Conservation (phyloP, 73 alveolate genomes). For the Uronychia binucleata region DNA sequence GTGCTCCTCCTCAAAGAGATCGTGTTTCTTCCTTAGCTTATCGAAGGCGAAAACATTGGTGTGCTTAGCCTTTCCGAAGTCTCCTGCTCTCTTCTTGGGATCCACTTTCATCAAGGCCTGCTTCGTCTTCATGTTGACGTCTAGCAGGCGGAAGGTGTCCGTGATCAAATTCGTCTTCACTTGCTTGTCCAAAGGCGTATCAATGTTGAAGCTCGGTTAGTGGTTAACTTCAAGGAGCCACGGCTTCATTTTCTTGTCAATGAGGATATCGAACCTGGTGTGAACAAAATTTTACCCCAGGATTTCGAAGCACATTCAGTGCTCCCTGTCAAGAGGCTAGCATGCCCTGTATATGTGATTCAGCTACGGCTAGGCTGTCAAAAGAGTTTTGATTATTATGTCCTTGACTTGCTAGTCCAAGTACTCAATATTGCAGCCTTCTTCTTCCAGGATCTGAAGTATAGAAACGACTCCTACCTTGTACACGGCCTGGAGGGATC, state of each 20-base stretch:
- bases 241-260: constrained; percentile 20
- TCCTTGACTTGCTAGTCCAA: constrained; percentile 12
- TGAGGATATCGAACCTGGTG: constrained; percentile 15
- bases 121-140: too few relatives aligned
- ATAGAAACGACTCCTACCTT: not conserved
- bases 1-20: not conserved
- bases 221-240: constrained; percentile 41
- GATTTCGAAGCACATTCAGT: constrained; percentile 29
- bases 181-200: too few relatives aligned
- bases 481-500: not conserved
- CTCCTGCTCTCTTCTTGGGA: too few relatives aligned
- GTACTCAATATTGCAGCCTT: constrained; percentile 2
- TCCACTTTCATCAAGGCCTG: too few relatives aligned
- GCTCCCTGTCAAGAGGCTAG: constrained; percentile 15
- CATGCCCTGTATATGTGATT: constrained; percentile 14
- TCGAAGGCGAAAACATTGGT: too few relatives aligned
- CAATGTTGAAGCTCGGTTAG: constrained; percentile 77
- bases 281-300: constrained; percentile 4
- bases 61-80: too few relatives aligned
- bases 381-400: constrained; percentile 28
- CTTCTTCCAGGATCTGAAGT: not conserved
- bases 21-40: too few relatives aligned
- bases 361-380: constrained; percentile 8
- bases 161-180: too few relatives aligned
- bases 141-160: too few relatives aligned